Base-by-base conservation (phyloP, 2,329 filamentous ascomycete genomes). In the Aspergillus sp. region DNA sequence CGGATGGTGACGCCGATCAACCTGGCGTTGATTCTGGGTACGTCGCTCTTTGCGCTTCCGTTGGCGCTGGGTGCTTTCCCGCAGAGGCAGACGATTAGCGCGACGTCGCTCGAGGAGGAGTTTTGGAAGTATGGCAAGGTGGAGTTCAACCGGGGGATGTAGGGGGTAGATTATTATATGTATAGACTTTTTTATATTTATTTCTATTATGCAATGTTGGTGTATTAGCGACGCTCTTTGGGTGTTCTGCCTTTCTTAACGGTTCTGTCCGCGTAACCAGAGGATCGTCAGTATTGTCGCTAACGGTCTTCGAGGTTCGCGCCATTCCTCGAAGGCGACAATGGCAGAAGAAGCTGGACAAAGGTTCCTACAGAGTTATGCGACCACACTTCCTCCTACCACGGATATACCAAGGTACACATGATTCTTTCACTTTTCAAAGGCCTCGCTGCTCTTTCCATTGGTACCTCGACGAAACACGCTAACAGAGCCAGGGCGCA, bases 111-210 rank as follows among this genome's bases (percentile, higher is more conserved):
- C 60, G 95, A 98, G 83, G 83, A 90, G 65, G 91, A 97, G 78
- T 98, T 99, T 76, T 90, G 89, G 79, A 85, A 89, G 66, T 85
- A 86, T 58, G 93, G 91, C 0, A 83, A 92, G 81, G 91, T 99
- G n/a, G 92, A 96, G 75, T 98, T 99, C 79, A 98, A 99, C 78
- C 87, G 95, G 72, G 95, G 95, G 13, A 94, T 99, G 71, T 97
- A 31, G 54, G 13, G 8, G 4, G 31, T 53, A 38, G n/a, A 53
- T 31, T 25, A n/a, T 38, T 31, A 7, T 34, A 51, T 51, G n/a
- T 38, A 23, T 23, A 25, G 34, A 51, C 49, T 51, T 31, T 11
- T 51, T n/a, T 31, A 34, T 30, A n/a, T n/a, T n/a, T 38, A 53
- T 30, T 11, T 5, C 4, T 25, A 17, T 38, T 23, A 19, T 31